Base-by-base conservation (phyloP, 495 filamentous ascomycete species). In the Annulohypoxylon stygium region DNA sequence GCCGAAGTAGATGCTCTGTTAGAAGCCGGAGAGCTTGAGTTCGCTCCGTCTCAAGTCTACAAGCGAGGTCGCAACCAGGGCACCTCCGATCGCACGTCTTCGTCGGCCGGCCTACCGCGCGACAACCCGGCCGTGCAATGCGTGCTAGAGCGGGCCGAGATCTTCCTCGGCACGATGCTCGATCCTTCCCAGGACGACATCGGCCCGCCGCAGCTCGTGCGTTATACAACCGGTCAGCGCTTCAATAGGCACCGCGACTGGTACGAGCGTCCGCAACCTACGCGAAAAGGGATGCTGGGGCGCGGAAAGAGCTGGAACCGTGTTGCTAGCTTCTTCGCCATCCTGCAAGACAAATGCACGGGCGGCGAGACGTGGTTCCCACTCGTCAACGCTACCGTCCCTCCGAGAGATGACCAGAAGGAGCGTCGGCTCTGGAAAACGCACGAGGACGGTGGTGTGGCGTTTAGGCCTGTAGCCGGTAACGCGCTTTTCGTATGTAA, bases 221-320 rank as follows among this genome's bases (percentile, higher is more conserved):
- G 81, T 11, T 87, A 87, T 69, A 77, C 76, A 1, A 64, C 78
- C 0, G 84, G 82, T 0, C 79, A 86, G 64, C 73, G 74, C 8
- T 86, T 86, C 78, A 83, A 86, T 65, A 65, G 78, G 4, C 85
- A 86, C 61, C 80, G 82, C 51, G 84, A 87, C 76, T 86, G 84
- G 85, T 86, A 79, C 66, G 76, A 78, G n/a, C 71, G 61, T 39
- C 76, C 67, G n/a, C 71, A 80, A 75, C 43, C 76, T 16, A 48
- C 79, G 71, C 73, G 73, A n/a, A 37, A 73, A 16, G 66, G 68
- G 14, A 76, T 71, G 70, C 65, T 55, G 1, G 78, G 80, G 0
- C 63, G 65, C 11, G 69, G 75, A 30, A 61, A 75, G 30, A 65
- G 75, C 50, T 85, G 81, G 65, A 85, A 87, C 62, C 79, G 86